Percentiles rank a stretch among this genome's conserved stretches.
phyloP scores from a whole-genome alignment of 805 yeast genomes.

The Ogataea pini region DNA sequence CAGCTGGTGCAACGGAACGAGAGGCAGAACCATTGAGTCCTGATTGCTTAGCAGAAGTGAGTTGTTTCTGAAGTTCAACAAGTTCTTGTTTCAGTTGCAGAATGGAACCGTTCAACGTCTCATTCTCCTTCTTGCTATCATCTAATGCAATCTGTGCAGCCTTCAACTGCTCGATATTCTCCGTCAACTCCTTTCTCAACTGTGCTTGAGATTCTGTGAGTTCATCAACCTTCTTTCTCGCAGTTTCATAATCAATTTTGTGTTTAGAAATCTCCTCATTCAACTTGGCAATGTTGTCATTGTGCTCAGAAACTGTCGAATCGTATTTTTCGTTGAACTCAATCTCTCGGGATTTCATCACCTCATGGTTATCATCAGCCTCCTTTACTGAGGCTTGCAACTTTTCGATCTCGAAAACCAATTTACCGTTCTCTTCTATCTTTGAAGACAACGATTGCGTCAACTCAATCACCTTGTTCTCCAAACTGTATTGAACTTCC shows the following conservation, averaged over 20 bases:
- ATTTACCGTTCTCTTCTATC: slow-evolving; percentile 76
- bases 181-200: slow-evolving; percentile 62
- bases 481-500: slow-evolving; percentile 90
- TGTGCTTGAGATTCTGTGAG: slow-evolving; percentile 61
- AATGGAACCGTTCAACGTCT: slow-evolving; percentile 64
- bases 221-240: slow-evolving; percentile 59
- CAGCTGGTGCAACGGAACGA: slow-evolving; percentile 32
- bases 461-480: slow-evolving; percentile 95
- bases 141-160: slow-evolving; percentile 58
- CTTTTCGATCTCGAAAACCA: slow-evolving; percentile 61
- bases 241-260: slow-evolving; percentile 56
- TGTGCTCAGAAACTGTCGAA: slow-evolving; percentile 48
- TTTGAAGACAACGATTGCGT: slow-evolving; percentile 81
- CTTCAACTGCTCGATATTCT: slow-evolving; percentile 61
- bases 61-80: slow-evolving; percentile 35
- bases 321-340: slow-evolving; percentile 51
- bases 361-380: slow-evolving; percentile 52
- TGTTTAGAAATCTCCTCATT: slow-evolving; percentile 57
- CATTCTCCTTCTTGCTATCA: slow-evolving; percentile 63
- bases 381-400: slow-evolving; percentile 54
- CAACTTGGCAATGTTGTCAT: slow-evolving; percentile 47
- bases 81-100: slow-evolving; percentile 49
- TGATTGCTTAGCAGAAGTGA: slow-evolving; percentile 21
- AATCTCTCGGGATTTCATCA: slow-evolving; percentile 54
- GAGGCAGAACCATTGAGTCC: slow-evolving; percentile 18